phyloP scores from a whole-genome alignment of 2,329 filamentous ascomycete species.

The Fusarium sublunatum region DNA sequence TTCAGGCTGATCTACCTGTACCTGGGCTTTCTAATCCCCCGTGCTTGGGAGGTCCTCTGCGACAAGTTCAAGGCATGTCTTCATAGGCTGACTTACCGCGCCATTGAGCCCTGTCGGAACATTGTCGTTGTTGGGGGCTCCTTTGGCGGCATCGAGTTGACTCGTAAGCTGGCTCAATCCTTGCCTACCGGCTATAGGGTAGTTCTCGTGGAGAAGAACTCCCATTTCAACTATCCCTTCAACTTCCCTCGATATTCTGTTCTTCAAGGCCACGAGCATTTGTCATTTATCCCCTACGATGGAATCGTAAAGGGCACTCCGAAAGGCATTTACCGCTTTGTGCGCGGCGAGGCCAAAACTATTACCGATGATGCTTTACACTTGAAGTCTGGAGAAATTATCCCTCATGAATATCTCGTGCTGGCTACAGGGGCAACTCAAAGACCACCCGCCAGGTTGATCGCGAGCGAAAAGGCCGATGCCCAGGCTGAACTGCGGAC shows the following conservation, averaged over 20 bases:
- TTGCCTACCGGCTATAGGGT: constrained; percentile 7
- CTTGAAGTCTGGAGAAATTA: neutral
- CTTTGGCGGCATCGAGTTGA: constrained; percentile 8
- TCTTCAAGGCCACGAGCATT: constrained; percentile 7
- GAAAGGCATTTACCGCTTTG: neutral
- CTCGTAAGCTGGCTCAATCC: neutral
- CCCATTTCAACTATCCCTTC: constrained; percentile 16
- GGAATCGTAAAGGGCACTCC: neutral
- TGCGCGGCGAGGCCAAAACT: neutral
- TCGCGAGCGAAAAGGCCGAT: neutral
- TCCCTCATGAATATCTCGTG: constrained; percentile 4
- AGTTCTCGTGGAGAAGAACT: constrained; percentile 13
- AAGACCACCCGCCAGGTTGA: neutral
- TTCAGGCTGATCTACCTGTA: neutral
- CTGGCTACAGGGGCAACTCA: constrained; percentile 9
- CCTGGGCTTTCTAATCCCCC: neutral
- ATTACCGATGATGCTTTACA: neutral
- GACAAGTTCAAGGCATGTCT: neutral
- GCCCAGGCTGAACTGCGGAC: neutral
- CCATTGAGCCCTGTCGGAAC: neutral
- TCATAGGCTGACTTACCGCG: neutral
- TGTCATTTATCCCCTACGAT: constrained; percentile 17
- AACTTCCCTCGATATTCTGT: constrained; percentile 21
- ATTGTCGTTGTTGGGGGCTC: constrained; percentile 18
- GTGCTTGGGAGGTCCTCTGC: neutral